Base-by-base conservation (phyloP, 192 early-diverging fungal genomes). In the Polychytrium aggregatum region DNA sequence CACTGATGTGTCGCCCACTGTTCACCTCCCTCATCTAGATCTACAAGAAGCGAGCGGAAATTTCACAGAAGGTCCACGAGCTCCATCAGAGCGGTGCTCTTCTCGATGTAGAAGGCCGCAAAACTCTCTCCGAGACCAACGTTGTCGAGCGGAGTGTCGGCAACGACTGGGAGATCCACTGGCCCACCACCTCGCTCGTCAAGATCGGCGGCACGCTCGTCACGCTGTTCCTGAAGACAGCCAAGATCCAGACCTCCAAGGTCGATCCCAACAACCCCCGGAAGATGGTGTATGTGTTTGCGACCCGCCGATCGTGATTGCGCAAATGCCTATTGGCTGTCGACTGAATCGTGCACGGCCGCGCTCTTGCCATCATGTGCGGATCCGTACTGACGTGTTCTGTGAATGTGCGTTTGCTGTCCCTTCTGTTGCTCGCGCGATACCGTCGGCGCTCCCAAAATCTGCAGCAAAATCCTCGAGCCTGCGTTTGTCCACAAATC, bases 81-180 rank as follows among this genome's bases (percentile, higher is more conserved):
- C 64, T 94, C 9, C 83, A 82, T 44, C 63, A 78, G 11, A 81
- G 71, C 30, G 88, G 87, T 3, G 79, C 76, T 50, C 68, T 94
- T 41, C 88, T 91, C 57, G 81, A 87, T 47, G 81, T 82, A 73
- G 72, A 84, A 0, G 59, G 94, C 31, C 76, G 90, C 6, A 72
- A 79, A 30, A 78, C 76, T 6, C 65, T 84, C 52, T 66, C 71
- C 28, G 68, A 83, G 48, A 53, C 82, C 26, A 67, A 75, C 5
- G 48, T 63, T 29, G 64, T 74, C 27, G 66, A 77, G 50, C 42
- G 57, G 41, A 56, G 50, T 21, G 59, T 53, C 26, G 63, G 35
- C 24, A 10, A 51, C 7, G 52, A 71, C 14, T 87, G 87, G 84
- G 64, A 72, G 2, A 82, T 83, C 18, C 48, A 69, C 13, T 92